phyloP scores from a whole-genome alignment of 768 basidiomycete genomes.

The Rickenella mellea region DNA sequence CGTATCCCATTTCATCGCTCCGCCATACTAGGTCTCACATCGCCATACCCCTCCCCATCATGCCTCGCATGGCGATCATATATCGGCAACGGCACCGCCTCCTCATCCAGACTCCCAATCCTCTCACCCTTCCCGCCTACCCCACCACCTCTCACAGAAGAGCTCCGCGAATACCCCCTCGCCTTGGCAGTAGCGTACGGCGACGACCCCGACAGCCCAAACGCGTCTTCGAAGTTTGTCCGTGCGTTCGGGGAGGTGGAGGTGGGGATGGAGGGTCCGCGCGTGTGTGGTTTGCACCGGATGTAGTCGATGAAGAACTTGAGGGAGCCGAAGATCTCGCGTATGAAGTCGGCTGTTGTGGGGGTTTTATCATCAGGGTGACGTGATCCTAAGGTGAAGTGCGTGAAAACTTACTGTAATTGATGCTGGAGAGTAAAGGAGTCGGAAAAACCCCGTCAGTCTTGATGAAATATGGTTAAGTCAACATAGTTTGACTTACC shows the following conservation, averaged over 20 bases:
- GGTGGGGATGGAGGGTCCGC: slow-evolving; percentile 10
- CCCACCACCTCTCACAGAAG: too few species aligned
- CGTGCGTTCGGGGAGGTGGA: slow-evolving; percentile 20
- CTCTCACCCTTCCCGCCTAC: too few species aligned
- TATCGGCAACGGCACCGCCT: too few species aligned
- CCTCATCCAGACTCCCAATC: too few species aligned
- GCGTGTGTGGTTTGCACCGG: slow-evolving; percentile 20
- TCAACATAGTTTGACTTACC: slow-evolving; percentile 13
- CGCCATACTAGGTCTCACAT: too few species aligned
- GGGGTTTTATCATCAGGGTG: slow-evolving; percentile 3
- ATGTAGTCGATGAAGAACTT: slow-evolving; percentile 45
- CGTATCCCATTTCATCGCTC: too few species aligned
- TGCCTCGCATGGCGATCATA: too few species aligned
- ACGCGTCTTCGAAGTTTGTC: slow-evolving; percentile 29
- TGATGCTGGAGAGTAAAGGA: slow-evolving; percentile 28
- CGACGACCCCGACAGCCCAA: slow-evolving; percentile 20
- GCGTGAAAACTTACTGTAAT: slow-evolving; percentile 27
- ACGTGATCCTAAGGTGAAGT: not conserved
- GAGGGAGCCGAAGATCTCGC: slow-evolving; percentile 57
- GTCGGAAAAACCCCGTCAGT: not conserved
- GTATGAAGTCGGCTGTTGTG: slow-evolving; percentile 47
- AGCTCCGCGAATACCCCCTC: too few species aligned
- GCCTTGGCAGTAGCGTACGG: slow-evolving; percentile 2
- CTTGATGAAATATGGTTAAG: not conserved
- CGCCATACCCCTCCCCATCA: too few species aligned